Conservation (phyloP, 306 rosid species). For the Ziziphus jujuba region DNA sequence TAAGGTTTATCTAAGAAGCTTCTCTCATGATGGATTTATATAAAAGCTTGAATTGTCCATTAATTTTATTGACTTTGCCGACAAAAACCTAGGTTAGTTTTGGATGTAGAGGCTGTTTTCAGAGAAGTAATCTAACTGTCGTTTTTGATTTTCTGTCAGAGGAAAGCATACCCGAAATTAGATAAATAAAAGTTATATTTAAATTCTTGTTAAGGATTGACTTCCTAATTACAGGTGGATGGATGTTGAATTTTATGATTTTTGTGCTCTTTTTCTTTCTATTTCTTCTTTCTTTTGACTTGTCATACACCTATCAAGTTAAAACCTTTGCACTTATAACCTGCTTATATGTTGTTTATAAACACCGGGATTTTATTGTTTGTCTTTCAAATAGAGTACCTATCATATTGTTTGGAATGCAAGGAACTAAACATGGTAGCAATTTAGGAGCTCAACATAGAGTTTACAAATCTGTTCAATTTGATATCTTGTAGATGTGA, state of each 20-base stretch:
- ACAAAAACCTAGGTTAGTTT: constrained; percentile 1
- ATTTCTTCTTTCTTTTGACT: neutral
- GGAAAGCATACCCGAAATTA: neutral
- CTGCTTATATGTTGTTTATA: neutral
- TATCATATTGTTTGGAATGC: neutral
- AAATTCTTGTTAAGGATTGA: neutral
- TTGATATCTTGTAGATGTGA: neutral
- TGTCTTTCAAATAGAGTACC: neutral
- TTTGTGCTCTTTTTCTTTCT: neutral
- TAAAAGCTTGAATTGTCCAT: constrained; percentile 15
- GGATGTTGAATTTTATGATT: too few species aligned
- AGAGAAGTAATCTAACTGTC: neutral
- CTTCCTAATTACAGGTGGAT: neutral
- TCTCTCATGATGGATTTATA: constrained; percentile 1
- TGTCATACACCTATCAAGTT: neutral
- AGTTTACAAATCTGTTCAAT: neutral
- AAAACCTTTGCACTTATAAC: neutral
- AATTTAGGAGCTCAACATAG: neutral
- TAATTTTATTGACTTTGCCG: neutral
- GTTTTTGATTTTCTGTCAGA: neutral
- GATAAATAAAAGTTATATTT: neutral
- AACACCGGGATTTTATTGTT: neutral
- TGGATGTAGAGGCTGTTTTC: neutral
- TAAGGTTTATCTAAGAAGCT: constrained; percentile 22
- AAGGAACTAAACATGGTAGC: neutral